Evolutionary conservation across 495 filamentous ascomycete species (phyloP).

Genomic region (Penicillium subrubescens): DNA sequence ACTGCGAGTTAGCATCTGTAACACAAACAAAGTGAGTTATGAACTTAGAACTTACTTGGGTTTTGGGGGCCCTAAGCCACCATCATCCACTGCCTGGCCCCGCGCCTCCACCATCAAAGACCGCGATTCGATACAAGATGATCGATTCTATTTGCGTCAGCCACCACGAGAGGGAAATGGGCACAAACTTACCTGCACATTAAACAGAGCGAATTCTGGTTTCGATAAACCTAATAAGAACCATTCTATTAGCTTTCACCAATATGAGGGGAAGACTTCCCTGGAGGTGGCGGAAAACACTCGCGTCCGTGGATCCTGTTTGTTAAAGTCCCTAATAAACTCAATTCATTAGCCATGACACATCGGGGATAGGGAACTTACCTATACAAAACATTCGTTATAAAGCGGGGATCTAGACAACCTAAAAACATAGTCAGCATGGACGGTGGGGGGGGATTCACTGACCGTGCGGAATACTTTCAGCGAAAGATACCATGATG

Average conservation of each 20-base stretch:
- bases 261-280: neutral
- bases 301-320: neutral
- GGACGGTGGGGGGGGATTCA: neutral
- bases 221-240: neutral
- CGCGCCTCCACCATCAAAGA: neutral
- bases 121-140: neutral
- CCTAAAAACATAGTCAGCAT: neutral
- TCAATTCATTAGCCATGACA: neutral
- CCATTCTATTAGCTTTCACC: neutral
- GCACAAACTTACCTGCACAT: conserved; percentile 1
- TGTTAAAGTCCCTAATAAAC: neutral
- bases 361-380: neutral
- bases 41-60: neutral
- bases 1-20: conserved; percentile 2
- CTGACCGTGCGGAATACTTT: neutral
- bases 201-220: neutral
- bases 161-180: neutral
- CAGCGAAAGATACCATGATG: neutral
- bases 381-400: neutral
- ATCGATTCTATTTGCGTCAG: neutral
- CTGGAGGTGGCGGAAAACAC: neutral
- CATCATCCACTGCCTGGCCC: conserved; percentile 8
- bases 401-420: neutral
- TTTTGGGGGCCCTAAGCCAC: conserved; percentile 11
- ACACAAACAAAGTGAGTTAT: neutral